Conservation (phyloP, 2,329 filamentous ascomycete species). For the Trichoderma lentiforme region DNA sequence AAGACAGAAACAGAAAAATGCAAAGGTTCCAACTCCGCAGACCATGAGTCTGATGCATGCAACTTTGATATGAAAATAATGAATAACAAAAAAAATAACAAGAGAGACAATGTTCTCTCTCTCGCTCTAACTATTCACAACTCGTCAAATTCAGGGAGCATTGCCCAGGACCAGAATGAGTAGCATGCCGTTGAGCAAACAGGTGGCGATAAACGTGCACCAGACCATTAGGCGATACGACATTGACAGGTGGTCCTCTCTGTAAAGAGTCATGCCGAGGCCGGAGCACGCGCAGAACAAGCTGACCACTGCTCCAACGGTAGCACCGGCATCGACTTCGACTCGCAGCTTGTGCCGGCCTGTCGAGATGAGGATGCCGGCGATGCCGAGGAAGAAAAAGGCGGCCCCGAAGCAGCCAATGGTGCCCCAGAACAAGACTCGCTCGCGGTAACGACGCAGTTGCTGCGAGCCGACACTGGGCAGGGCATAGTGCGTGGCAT, state of each 20-base stretch:
- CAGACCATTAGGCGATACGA: constrained; percentile 42
- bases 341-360: constrained; percentile 63
- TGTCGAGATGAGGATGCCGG: constrained; percentile 63
- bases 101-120: neutral
- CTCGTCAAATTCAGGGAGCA: constrained; percentile 28
- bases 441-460: constrained; percentile 49
- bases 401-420: constrained; percentile 56
- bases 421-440: constrained; percentile 52
- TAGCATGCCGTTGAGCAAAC: constrained; percentile 44
- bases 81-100: neutral
- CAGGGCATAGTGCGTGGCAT: constrained; percentile 53
- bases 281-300: constrained; percentile 61
- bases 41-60: constrained; percentile 8
- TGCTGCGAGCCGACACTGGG: constrained; percentile 52
- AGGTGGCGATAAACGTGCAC: constrained; percentile 36
- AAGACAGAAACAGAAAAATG: neutral
- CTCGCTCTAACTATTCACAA: neutral
- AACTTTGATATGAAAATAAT: neutral
- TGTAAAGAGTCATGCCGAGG: constrained; percentile 56
- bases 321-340: constrained; percentile 71
- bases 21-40: neutral
- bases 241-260: constrained; percentile 43
- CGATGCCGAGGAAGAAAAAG: constrained; percentile 61
- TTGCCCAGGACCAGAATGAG: constrained; percentile 42
- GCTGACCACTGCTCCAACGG: constrained; percentile 65